These are phyloP conservation scores for Leccinum pallidistipes DNA, from an alignment of 1,284 basidiomycete genomes.

Conservation along the genomic window DNA sequence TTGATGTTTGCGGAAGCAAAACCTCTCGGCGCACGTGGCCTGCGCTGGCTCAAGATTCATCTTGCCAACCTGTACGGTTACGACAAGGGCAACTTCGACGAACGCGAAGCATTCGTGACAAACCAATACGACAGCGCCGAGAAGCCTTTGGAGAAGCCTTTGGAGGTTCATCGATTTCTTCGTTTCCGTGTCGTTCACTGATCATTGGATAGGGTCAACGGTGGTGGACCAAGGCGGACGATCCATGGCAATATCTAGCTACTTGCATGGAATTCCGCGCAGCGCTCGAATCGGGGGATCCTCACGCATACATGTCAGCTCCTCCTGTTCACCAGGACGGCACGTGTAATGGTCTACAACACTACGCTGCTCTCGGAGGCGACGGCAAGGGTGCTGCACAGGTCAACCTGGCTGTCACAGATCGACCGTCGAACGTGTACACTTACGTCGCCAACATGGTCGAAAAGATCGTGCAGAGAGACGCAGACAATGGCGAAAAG, in stretches of 20 bases:
- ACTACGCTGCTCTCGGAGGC: slow-evolving; percentile 97
- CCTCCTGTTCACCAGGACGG: slow-evolving; percentile 98
- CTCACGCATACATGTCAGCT: slow-evolving; percentile 68
- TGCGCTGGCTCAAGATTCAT: slow-evolving; percentile 91
- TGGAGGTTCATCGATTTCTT: slow-evolving; percentile 51
- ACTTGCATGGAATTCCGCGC: slow-evolving; percentile 85
- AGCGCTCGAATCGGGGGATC: slow-evolving; percentile 78
- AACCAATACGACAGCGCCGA: slow-evolving; percentile 82
- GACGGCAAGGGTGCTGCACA: slow-evolving; percentile 89
- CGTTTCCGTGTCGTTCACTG: slow-evolving; percentile 4
- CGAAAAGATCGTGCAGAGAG: slow-evolving; percentile 48
- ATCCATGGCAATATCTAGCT: slow-evolving; percentile 97
- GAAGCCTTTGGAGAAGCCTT: slow-evolving; percentile 86
- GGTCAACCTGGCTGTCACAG: slow-evolving; percentile 88
- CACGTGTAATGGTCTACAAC: slow-evolving; percentile 98
- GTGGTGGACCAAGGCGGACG: slow-evolving; percentile 94
- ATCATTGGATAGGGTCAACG: slow-evolving; percentile 49
- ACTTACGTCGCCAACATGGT: slow-evolving; percentile 90
- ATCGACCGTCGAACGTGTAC: slow-evolving; percentile 95
- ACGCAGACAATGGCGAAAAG: slow-evolving; percentile 42
- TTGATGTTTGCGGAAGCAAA: slow-evolving; percentile 84
- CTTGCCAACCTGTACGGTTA: slow-evolving; percentile 91
- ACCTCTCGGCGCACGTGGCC: slow-evolving; percentile 78
- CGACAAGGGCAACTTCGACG: slow-evolving; percentile 94
- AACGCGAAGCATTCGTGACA: slow-evolving; percentile 81